phyloP scores from a whole-genome alignment of 2,329 filamentous ascomycete genomes.

The Alternaria arborescens region DNA sequence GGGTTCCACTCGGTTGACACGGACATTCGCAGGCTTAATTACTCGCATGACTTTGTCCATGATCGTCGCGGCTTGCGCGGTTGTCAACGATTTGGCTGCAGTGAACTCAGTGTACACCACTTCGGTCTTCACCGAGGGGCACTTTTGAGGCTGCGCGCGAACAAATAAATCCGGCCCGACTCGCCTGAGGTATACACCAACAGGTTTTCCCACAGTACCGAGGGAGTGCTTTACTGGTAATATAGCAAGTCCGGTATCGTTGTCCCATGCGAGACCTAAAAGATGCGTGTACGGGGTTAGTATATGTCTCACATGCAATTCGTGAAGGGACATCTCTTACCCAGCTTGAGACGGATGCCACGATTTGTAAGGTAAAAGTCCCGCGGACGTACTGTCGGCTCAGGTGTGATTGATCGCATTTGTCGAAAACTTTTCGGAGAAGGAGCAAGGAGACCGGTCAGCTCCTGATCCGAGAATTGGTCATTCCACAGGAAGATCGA shows the following conservation, averaged over 20 bases:
- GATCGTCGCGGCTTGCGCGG: neutral
- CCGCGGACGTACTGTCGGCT: conserved; percentile 9
- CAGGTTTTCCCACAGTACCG: neutral
- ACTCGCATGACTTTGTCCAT: conserved; percentile 5
- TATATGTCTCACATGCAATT: too few species aligned
- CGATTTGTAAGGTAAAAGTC: conserved; percentile 14
- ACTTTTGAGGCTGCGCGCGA: conserved; percentile 9
- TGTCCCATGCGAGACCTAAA: conserved; percentile 8
- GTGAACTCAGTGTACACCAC: conserved; percentile 9
- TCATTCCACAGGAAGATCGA: conserved; percentile 18
- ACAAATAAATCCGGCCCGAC: conserved; percentile 9
- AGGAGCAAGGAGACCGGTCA: conserved; percentile 11
- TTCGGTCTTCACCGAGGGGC: neutral
- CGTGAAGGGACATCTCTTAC: too few species aligned
- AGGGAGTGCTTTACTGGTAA: conserved; percentile 14
- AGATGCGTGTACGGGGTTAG: too few species aligned
- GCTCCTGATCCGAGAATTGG: conserved; percentile 1
- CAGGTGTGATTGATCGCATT: conserved; percentile 7
- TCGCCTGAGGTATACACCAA: conserved; percentile 13
- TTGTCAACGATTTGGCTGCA: conserved; percentile 1
- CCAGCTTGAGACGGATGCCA: conserved; percentile 11
- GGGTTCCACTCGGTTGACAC: conserved; percentile 7
- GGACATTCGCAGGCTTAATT: neutral
- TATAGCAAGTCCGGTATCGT: conserved; percentile 13
- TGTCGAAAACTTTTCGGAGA: conserved; percentile 7